phyloP scores from a whole-genome alignment of 2,329 filamentous ascomycete species.

The Stachybotrys chartarum region DNA sequence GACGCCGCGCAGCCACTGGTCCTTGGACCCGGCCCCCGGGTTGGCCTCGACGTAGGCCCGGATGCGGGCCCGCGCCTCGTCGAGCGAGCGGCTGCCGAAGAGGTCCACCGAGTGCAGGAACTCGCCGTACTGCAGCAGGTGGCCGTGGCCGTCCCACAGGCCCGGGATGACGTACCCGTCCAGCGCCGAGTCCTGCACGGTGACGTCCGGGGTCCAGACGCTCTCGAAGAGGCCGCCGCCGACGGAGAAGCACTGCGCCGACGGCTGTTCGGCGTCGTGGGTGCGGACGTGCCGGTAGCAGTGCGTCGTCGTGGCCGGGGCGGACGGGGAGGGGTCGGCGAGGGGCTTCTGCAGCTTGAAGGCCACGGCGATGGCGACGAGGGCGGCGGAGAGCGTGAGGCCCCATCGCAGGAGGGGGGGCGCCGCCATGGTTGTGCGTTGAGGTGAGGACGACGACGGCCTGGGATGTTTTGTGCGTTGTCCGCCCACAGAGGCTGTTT shows the following conservation, averaged over 20 bases:
- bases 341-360: conserved; percentile 19
- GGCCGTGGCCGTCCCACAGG: conserved; percentile 65
- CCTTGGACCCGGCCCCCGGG: conserved; percentile 41
- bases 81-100: conserved; percentile 49
- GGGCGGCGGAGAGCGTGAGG: conserved; percentile 18
- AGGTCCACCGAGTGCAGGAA: conserved; percentile 59
- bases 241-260: conserved; percentile 50
- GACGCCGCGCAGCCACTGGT: conserved; percentile 58
- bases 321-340: not conserved
- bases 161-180: conserved; percentile 56
- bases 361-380: conserved; percentile 23
- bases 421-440: conserved; percentile 3
- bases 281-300: conserved; percentile 34
- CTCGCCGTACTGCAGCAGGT: conserved; percentile 59
- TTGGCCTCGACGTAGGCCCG: conserved; percentile 41
- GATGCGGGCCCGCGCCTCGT: conserved; percentile 46
- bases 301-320: conserved; percentile 13
- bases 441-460: no score
- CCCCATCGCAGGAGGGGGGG: conserved; percentile 17
- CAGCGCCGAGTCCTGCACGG: conserved; percentile 8
- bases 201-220: conserved; percentile 32
- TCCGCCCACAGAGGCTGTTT: no score
- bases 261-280: conserved; percentile 24
- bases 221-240: conserved; percentile 41
- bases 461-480: no score